Evolutionary conservation across 768 basidiomycete genomes (phyloP), one percentile per base, ranked within the genome.

Genomic region (Mycena vulgaris): DNA sequence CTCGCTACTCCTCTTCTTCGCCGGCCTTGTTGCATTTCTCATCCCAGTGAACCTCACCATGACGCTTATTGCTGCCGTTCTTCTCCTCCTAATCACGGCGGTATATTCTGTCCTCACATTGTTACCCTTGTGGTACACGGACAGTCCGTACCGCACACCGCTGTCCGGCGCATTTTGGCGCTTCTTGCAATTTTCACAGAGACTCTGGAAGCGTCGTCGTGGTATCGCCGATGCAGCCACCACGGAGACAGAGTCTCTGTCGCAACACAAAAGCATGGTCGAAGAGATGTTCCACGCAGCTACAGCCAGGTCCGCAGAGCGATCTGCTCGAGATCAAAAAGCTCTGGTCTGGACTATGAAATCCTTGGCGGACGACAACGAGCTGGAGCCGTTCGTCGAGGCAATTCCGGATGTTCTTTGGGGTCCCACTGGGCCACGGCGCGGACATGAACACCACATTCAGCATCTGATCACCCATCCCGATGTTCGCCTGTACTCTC

Each of bases 91-190:
- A 19, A 11, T 65, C 5, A 33, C 31, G 9, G 37, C 31, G 5
- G 30, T 57, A 11, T 74, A 74, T 59, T 23, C 49, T 28, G 48
- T 58, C 27, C 64, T 56, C 47, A 64, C 68, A 17, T 16, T 74
- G 10, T 60, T 72, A 2, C 73, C 73, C 1, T 30, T 72, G n/a
- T 35, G 49, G n/a, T 69, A 56, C 40, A 56, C 59, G 2, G 56
- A 74, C 28, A 69, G 70, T 35, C 73, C 73, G 16, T 74, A 71
- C 31, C 60, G 62, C 33, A 71, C 66, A 5, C 73, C 70, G 0
- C 62, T 71, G 14, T 59, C 69, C 3, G 28, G 39, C 5, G 9
- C 19, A 27, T 52, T 52, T 45, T 63, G 62, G 62, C 28, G 35
- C 5, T 6, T 49, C 11, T 19, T n/a, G 5, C 49, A 39, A 35